Evolutionary conservation across 441 rosid genomes (phyloP).

Genomic region (Gossypium aridum): DNA sequence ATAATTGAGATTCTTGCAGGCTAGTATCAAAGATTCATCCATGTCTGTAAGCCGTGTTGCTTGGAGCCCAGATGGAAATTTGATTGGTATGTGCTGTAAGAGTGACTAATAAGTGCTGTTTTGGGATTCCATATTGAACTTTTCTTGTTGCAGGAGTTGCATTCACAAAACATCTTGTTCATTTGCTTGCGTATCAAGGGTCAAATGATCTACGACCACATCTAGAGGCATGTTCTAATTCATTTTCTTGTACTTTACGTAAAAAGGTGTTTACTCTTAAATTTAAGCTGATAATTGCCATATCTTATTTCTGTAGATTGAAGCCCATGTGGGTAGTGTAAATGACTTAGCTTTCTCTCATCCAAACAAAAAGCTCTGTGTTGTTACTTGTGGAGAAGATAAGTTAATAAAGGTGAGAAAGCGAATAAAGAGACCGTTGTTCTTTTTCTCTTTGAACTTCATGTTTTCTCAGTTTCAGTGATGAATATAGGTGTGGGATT

Average conservation of each 20-base stretch:
- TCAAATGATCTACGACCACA: conserved; percentile 17
- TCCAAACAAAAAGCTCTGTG: conserved; percentile 58
- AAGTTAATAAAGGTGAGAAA: conserved; percentile 32
- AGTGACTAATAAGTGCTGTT: background rate
- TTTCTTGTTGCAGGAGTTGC: conserved; percentile 23
- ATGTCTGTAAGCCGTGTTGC: conserved; percentile 21
- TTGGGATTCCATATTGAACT: background rate
- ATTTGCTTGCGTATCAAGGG: conserved; percentile 23
- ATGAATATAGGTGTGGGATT: conserved; percentile 31
- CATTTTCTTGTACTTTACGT: background rate
- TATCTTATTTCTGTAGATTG: conserved; percentile 35
- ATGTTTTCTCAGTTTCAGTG: background rate
- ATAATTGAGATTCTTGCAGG: conserved; percentile 18
- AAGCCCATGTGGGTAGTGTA: conserved; percentile 62
- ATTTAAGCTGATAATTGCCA: conserved; percentile 13
- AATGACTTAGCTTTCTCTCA: conserved; percentile 66
- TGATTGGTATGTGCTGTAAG: conserved; percentile 17
- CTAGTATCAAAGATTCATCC: conserved; percentile 21
- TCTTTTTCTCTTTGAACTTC: background rate
- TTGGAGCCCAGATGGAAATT: conserved; percentile 28
- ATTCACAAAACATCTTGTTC: conserved; percentile 23
- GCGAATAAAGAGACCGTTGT: background rate
- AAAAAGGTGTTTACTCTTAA: background rate
- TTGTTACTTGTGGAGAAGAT: conserved; percentile 65
- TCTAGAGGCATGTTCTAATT: conserved; percentile 21